phyloP scores from a whole-genome alignment of 805 yeast species.

The Maudiozyma pseudohumilis region DNA sequence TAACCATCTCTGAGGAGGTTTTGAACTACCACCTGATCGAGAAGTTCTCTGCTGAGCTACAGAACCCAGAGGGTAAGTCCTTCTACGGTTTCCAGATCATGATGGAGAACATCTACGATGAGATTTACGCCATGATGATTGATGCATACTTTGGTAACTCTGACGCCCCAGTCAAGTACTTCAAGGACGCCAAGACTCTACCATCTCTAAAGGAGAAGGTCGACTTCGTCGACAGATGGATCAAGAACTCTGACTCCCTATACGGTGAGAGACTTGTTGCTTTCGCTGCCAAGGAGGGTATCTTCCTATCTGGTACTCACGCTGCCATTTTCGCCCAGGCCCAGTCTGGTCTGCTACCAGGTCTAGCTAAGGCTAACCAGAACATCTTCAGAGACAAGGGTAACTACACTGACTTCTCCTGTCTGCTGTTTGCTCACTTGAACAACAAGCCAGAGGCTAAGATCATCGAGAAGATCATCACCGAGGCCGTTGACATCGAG shows the following conservation, averaged over 20 bases:
- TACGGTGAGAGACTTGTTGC: conserved; percentile 94
- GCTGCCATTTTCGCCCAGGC: conserved; percentile 96
- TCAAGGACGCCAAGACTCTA: conserved; percentile 85
- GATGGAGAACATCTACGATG: conserved; percentile 98
- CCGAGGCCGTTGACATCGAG: conserved; percentile 91
- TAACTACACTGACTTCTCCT: conserved; percentile 94
- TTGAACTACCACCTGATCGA: conserved; percentile 95
- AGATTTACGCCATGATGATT: conserved; percentile 85
- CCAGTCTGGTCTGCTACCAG: conserved; percentile 96
- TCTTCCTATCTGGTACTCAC: conserved; percentile 93
- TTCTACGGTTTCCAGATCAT: conserved; percentile 98
- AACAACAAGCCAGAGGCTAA: conserved; percentile 71
- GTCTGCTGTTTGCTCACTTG: conserved; percentile 85
- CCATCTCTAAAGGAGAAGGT: conserved; percentile 92
- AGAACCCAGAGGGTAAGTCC: conserved; percentile 94
- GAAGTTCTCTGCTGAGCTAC: conserved; percentile 93
- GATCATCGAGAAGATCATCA: conserved; percentile 73
- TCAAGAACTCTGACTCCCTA: conserved; percentile 70
- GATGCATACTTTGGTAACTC: conserved; percentile 86
- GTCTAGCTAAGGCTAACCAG: conserved; percentile 91
- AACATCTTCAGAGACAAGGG: conserved; percentile 97
- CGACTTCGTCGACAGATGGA: conserved; percentile 97
- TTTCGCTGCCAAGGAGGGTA: conserved; percentile 97
- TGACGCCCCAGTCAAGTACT: conserved; percentile 76
- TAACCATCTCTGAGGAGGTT: conserved; percentile 95